phyloP scores from a whole-genome alignment of 2,329 filamentous ascomycete species.

The Delphinella strobiligena region DNA sequence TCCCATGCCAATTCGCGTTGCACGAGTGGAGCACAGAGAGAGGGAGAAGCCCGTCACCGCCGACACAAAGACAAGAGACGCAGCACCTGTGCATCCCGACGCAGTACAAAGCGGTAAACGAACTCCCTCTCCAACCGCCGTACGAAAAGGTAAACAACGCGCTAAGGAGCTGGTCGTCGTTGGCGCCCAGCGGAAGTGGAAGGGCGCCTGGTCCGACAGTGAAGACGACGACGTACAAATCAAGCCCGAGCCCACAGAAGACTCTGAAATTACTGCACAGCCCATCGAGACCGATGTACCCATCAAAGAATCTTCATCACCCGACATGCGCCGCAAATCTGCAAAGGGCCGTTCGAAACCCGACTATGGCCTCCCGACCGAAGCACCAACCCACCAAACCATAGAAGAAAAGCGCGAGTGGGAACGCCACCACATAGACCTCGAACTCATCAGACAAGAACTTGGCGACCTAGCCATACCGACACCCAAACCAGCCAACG shows the following conservation, averaged over 20 bases:
- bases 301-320: constrained; percentile 8
- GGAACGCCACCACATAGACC: constrained; percentile 34
- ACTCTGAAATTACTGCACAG: constrained; percentile 9
- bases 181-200: constrained; percentile 28
- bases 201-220: constrained; percentile 32
- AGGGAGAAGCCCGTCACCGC: constrained; percentile 38
- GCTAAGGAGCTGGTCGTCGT: constrained; percentile 31
- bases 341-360: background rate
- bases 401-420: constrained; percentile 41
- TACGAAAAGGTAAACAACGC: constrained; percentile 25
- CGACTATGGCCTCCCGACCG: constrained; percentile 1
- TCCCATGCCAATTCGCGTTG: constrained; percentile 39
- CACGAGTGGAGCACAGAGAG: constrained; percentile 43
- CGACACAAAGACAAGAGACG: constrained; percentile 17
- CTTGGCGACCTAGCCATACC: constrained; percentile 27
- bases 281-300: constrained; percentile 3
- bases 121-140: constrained; percentile 7
- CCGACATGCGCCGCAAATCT: constrained; percentile 3
- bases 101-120: background rate
- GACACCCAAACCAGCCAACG: constrained; percentile 1
- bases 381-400: constrained; percentile 30
- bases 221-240: constrained; percentile 28
- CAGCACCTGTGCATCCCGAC: constrained; percentile 7
- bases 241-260: constrained; percentile 42
- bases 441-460: constrained; percentile 34